Evolutionary conservation across 2,329 filamentous ascomycete genomes (phyloP), one percentile per base, ranked within the genome.

Genomic region (Aspergillus sclerotialis): DNA sequence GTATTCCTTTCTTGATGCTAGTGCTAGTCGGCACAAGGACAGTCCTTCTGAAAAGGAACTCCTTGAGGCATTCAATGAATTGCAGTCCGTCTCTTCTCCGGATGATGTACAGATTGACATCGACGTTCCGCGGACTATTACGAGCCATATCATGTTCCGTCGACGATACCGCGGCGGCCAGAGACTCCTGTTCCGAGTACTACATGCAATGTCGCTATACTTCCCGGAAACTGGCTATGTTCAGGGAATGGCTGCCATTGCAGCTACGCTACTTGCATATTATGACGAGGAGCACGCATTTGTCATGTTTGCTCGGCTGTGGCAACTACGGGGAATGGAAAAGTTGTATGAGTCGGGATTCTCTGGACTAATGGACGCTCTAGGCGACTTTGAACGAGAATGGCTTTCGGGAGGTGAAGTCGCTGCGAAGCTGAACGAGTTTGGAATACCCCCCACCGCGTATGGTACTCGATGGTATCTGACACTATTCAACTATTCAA

Each of bases 391-490:
- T 53, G 84, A 94, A 59, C 76, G 72, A 32, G 70, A 81, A 32
- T 98, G 92, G 92, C 72, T 96, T 34, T 71, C 70, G 17, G 75
- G 76, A 37, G 84, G 82, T 49, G 83, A 89, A 42, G 80, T 95
- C n/a, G 79, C 81, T 28, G 69, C 72, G 50, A 88, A 89, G 63
- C 69, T 96, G 56, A 75, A 73, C 30, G 82, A 89, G 41, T 73
- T 95, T 18, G 73, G 74, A 42, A 92, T 98, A 48, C 79, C 86
- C 27, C 79, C 86, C 12, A 94, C 88, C 2, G 82, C 89, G n/a
- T 98, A 95, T 56, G 92, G 89, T 19, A 96, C 90, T 4, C 75
- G 89, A 33, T 98, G 92, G 92, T 98, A 98, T 57, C 72, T 98
- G 33, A 98, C 92, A 2, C 71, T 98, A 7, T 98, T 98, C 73